Evolutionary conservation across 768 basidiomycete genomes (phyloP).

Genomic region (Tricholoma sp.): DNA sequence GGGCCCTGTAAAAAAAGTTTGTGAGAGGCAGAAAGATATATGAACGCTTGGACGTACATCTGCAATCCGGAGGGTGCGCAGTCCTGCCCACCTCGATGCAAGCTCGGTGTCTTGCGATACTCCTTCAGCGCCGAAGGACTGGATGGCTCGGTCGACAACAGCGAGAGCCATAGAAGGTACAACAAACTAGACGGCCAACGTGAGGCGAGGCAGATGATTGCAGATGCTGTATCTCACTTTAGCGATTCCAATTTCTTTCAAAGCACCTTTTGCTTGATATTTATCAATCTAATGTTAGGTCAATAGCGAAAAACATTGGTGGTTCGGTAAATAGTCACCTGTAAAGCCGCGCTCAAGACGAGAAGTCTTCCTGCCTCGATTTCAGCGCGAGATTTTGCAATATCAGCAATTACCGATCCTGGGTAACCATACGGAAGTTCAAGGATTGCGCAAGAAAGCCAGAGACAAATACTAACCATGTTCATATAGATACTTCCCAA

Average conservation of each 20-base stretch:
- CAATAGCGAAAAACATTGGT: neutral
- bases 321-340: slow-evolving; percentile 37
- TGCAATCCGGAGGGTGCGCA: slow-evolving; percentile 85
- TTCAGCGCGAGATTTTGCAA: slow-evolving; percentile 89
- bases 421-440: neutral
- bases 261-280: slow-evolving; percentile 84
- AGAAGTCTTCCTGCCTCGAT: slow-evolving; percentile 86
- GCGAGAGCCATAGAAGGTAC: slow-evolving; percentile 86
- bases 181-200: slow-evolving; percentile 59
- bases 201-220: neutral
- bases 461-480: slow-evolving; percentile 54
- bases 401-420: slow-evolving; percentile 88
- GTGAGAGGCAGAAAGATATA: slow-evolving; percentile 4
- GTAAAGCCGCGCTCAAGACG: slow-evolving; percentile 87
- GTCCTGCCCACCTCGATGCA: slow-evolving; percentile 67
- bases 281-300: slow-evolving; percentile 68
- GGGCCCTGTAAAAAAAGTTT: slow-evolving; percentile 50
- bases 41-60: slow-evolving; percentile 48
- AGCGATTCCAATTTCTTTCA: slow-evolving; percentile 97
- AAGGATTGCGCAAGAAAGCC: neutral
- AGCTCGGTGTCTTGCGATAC: slow-evolving; percentile 85
- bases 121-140: slow-evolving; percentile 95
- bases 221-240: slow-evolving; percentile 52
- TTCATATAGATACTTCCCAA: slow-evolving; percentile 86
- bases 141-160: slow-evolving; percentile 94